A percentile compares a stretch with the other conserved stretches of the same genome.
Evolutionary conservation across 2,329 filamentous ascomycete species (phyloP).

Genomic region (Conoideocrella luteorostrata): DNA sequence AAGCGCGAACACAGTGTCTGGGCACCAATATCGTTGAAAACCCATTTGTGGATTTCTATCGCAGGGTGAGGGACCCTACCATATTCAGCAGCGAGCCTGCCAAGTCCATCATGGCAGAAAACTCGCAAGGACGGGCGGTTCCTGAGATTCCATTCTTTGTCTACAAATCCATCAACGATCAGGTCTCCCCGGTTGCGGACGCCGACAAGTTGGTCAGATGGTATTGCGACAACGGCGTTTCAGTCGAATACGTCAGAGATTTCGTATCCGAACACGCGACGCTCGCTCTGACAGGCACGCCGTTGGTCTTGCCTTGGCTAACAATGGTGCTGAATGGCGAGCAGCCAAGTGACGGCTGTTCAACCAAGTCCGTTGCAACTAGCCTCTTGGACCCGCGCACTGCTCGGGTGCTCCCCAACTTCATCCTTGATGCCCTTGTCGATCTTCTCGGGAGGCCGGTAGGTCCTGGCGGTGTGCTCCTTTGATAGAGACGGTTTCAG

Average conservation of each 20-base stretch:
- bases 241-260: slow-evolving; percentile 4
- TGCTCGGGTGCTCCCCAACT: neutral
- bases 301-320: slow-evolving; percentile 1
- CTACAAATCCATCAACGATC: slow-evolving; percentile 3
- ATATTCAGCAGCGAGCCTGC: neutral
- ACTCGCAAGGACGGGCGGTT: neutral
- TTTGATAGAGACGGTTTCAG: too few species aligned
- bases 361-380: neutral
- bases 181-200: neutral
- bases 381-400: neutral
- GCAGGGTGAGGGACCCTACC: neutral
- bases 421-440: neutral
- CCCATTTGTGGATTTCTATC: neutral
- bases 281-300: neutral
- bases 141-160: slow-evolving; percentile 3
- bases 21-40: neutral
- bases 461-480: neutral
- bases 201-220: neutral
- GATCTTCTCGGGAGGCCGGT: neutral
- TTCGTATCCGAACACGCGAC: neutral
- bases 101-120: neutral
- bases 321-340: neutral
- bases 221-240: slow-evolving; percentile 5
- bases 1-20: neutral
- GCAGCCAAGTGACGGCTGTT: neutral